Conservation (phyloP, 164 flowering plant species). For the Cinnamomum micranthum region DNA sequence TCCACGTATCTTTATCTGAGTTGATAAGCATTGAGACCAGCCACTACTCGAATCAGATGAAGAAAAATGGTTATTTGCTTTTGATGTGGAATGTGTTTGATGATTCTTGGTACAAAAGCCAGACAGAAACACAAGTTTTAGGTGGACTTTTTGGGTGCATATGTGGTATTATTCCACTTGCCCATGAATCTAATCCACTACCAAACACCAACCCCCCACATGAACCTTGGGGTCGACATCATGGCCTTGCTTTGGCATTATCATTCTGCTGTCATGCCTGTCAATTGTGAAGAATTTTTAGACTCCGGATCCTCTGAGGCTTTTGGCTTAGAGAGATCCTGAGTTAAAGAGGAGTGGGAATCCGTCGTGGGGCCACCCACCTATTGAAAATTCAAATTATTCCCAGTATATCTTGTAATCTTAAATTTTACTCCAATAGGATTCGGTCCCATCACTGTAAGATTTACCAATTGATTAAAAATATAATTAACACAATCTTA, state of each 20-base stretch:
- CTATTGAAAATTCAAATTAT: too few relatives aligned
- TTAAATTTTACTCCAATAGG: too few relatives aligned
- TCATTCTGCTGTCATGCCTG: not conserved
- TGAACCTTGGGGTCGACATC: conserved; percentile 13
- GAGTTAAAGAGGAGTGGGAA: too few relatives aligned
- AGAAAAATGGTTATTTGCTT: not conserved
- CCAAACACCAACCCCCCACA: conserved; percentile 4
- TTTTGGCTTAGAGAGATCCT: too few relatives aligned
- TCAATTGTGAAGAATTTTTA: too few relatives aligned
- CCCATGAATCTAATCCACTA: conserved; percentile 30
- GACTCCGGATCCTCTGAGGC: too few relatives aligned
- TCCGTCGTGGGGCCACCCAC: too few relatives aligned
- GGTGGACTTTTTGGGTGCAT: conserved; percentile 10
- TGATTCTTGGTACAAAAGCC: not conserved
- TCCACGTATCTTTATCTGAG: conserved; percentile 7
- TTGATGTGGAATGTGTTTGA: too few relatives aligned
- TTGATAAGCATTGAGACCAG: conserved; percentile 9
- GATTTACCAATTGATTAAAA: too few relatives aligned
- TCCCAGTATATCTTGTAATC: too few relatives aligned
- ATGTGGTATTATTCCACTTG: conserved; percentile 25
- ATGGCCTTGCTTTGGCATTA: conserved; percentile 9
- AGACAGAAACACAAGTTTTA: conserved; percentile 12
- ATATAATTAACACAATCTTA: too few relatives aligned
- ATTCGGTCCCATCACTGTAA: too few relatives aligned
- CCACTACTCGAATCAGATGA: not conserved